Evolutionary conservation across 2,329 filamentous ascomycete species (phyloP).

Genomic region (Cladosporium halotolerans): DNA sequence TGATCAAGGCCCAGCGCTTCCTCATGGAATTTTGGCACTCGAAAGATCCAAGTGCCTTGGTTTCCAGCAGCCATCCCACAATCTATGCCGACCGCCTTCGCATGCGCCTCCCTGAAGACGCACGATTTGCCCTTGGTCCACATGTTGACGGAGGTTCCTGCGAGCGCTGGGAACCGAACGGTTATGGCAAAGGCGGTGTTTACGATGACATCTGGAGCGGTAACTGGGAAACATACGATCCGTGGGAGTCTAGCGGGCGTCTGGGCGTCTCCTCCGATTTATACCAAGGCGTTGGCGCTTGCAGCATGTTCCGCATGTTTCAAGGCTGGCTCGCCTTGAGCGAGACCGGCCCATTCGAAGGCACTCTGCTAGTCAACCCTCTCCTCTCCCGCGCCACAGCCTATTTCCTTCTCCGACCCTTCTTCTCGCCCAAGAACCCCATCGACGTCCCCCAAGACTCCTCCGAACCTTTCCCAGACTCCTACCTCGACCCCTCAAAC

Average conservation of each 20-base stretch:
- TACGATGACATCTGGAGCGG: slow-evolving; percentile 71
- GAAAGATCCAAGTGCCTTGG: slow-evolving; percentile 34
- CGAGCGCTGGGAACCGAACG: slow-evolving; percentile 51
- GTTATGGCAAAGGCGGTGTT: slow-evolving; percentile 57
- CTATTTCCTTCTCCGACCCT: slow-evolving; percentile 76
- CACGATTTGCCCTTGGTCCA: slow-evolving; percentile 52
- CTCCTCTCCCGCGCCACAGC: slow-evolving; percentile 67
- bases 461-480: slow-evolving; percentile 25
- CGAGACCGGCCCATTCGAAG: slow-evolving; percentile 63
- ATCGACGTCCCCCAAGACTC: slow-evolving; percentile 5
- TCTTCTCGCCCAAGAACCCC: slow-evolving; percentile 56
- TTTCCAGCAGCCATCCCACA: slow-evolving; percentile 42
- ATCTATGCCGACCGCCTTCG: slow-evolving; percentile 45
- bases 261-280: slow-evolving; percentile 64
- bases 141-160: slow-evolving; percentile 47
- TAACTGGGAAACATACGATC: slow-evolving; percentile 72
- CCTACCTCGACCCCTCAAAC: slow-evolving; percentile 50
- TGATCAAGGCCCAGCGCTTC: slow-evolving; percentile 42
- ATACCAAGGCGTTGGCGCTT: slow-evolving; percentile 75
- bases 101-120: slow-evolving; percentile 50
- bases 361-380: slow-evolving; percentile 77
- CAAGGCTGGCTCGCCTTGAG: slow-evolving; percentile 87
- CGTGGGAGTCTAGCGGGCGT: slow-evolving; percentile 69
- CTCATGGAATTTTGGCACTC: slow-evolving; percentile 46
- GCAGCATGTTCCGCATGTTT: slow-evolving; percentile 79